phyloP scores from a whole-genome alignment of 2,329 filamentous ascomycete genomes.

The Hirsutella thompsonii region DNA sequence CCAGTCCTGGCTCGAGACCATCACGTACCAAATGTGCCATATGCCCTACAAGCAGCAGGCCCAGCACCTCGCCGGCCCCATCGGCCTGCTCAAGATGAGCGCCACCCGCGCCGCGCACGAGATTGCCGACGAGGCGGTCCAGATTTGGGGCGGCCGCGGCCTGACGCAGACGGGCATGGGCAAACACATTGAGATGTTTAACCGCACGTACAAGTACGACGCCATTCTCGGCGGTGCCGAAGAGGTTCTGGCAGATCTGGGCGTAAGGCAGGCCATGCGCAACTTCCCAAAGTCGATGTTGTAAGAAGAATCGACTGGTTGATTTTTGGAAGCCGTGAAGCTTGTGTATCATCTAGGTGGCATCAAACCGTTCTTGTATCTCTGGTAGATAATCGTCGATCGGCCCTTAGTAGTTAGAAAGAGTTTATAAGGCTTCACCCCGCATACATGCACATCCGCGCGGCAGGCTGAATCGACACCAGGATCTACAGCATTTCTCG shows the following conservation, averaged over 20 bases:
- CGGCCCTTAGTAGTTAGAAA: not conserved
- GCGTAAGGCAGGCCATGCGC: conserved; percentile 73
- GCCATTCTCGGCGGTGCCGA: conserved; percentile 70
- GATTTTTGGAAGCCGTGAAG: too few species aligned
- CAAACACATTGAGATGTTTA: conserved; percentile 69
- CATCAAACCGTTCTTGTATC: too few species aligned
- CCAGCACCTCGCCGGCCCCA: conserved; percentile 64
- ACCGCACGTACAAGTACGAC: conserved; percentile 74
- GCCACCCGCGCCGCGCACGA: conserved; percentile 67
- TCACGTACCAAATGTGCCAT: conserved; percentile 80
- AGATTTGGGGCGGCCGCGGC: conserved; percentile 75
- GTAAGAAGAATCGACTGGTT: conserved; percentile 23
- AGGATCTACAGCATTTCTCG: conserved; percentile 19
- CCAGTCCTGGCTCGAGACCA: conserved; percentile 73
- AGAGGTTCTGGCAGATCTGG: conserved; percentile 70
- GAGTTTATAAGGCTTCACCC: not conserved
- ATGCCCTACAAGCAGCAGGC: conserved; percentile 71
- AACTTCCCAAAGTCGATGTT: conserved; percentile 76
- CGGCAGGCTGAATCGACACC: conserved; percentile 6
- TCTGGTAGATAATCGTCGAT: too few species aligned
- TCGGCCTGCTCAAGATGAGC: conserved; percentile 71
- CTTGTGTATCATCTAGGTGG: too few species aligned
- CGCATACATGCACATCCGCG: conserved; percentile 3
- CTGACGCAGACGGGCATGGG: conserved; percentile 78
- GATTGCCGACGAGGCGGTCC: conserved; percentile 70